These are phyloP conservation scores for Botryobasidium botryosum DNA, from an alignment of 768 basidiomycete genomes.

Conservation along the genomic window DNA sequence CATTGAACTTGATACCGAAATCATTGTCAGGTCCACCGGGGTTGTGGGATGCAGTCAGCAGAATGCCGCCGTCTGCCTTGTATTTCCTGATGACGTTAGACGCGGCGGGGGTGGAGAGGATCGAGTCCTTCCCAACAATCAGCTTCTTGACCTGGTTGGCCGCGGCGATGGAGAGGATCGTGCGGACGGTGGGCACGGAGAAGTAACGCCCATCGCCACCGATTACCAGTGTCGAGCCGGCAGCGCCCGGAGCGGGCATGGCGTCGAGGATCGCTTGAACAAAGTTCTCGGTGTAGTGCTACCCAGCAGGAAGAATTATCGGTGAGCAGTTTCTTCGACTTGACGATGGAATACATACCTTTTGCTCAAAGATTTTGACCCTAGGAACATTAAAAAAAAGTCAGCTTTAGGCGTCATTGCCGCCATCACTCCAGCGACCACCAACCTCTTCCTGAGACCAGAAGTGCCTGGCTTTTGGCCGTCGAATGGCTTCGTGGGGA, in stretches of 20 bases:
- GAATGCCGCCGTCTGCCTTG: constrained; percentile 92
- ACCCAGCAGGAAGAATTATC: constrained; percentile 15
- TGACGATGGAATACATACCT: constrained; percentile 31
- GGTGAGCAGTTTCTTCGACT: neutral
- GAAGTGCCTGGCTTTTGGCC: constrained; percentile 98
- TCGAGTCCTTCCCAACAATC: constrained; percentile 79
- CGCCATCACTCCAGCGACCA: neutral
- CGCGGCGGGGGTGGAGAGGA: constrained; percentile 93
- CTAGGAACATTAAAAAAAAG: constrained; percentile 24
- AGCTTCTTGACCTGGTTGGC: constrained; percentile 86
- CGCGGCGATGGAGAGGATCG: constrained; percentile 83
- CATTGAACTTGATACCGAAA: constrained; percentile 99
- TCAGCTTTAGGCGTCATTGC: neutral
- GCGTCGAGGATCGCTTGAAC: constrained; percentile 87
- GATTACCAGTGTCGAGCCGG: constrained; percentile 65
- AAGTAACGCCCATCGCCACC: constrained; percentile 96
- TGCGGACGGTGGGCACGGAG: constrained; percentile 71
- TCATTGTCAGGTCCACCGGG: constrained; percentile 97
- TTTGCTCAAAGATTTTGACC: constrained; percentile 96
- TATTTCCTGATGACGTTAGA: constrained; percentile 92
- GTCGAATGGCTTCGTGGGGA: constrained; percentile 72
- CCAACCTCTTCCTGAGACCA: constrained; percentile 85
- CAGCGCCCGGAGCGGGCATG: constrained; percentile 54
- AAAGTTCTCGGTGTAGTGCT: constrained; percentile 99
- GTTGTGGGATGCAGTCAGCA: constrained; percentile 94